Percentiles rank a stretch among this genome's conserved stretches.
phyloP scores from a whole-genome alignment of 2,329 filamentous ascomycete genomes.

The Aspergillus tamarii region DNA sequence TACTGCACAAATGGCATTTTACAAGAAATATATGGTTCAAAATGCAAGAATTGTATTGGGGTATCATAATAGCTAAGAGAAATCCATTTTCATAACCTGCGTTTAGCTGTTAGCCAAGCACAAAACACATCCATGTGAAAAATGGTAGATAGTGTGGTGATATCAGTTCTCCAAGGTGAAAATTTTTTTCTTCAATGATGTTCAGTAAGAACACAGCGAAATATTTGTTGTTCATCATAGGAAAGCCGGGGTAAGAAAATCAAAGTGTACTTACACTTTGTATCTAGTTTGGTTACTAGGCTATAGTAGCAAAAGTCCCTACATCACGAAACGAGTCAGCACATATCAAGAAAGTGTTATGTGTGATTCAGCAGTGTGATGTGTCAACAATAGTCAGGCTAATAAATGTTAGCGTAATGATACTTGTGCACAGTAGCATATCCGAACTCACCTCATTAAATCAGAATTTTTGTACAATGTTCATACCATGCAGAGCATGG shows the following conservation, averaged over 20 bases:
- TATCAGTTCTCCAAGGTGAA: constrained; percentile 71
- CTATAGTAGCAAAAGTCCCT: constrained; percentile 19
- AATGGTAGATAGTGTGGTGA: constrained; percentile 14
- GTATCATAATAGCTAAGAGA: not conserved
- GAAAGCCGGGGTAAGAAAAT: constrained; percentile 13
- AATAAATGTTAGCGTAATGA: constrained; percentile 36
- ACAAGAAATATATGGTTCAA: not conserved
- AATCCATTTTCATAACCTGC: not conserved
- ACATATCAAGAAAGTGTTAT: constrained; percentile 25
- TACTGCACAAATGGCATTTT: not conserved
- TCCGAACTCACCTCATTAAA: constrained; percentile 64
- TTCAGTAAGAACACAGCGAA: constrained; percentile 70
- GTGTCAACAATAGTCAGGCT: constrained; percentile 49
- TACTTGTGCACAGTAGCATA: not conserved
- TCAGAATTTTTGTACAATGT: constrained; percentile 68
- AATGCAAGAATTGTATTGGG: not conserved
- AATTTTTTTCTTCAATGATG: constrained; percentile 58
- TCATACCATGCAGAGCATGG: constrained; percentile 59
- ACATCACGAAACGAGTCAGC: constrained; percentile 32
- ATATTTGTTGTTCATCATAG: constrained; percentile 62
- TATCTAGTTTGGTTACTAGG: not conserved
- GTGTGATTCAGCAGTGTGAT: constrained; percentile 26
- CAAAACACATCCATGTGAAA: constrained; percentile 4
- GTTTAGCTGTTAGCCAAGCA: constrained; percentile 12
- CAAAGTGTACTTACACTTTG: constrained; percentile 28